Evolutionary conservation across 441 rosid genomes (phyloP).

Genomic region (Gossypium aridum): DNA sequence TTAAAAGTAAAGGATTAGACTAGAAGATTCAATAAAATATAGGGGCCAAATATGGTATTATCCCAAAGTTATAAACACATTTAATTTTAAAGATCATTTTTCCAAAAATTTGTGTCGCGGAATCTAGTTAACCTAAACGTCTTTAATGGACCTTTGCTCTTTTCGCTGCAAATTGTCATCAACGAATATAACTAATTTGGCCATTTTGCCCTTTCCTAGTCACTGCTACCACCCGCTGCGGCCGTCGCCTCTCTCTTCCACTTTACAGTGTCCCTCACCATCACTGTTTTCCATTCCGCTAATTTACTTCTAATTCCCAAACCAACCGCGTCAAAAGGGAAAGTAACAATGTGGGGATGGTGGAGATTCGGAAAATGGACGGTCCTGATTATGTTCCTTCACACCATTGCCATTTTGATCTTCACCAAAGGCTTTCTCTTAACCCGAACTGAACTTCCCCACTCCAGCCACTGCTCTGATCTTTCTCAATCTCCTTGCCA

Average conservation of each 20-base stretch:
- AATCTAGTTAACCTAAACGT: no score
- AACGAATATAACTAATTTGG: neutral
- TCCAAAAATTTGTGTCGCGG: no score
- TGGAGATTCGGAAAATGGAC: slow-evolving; percentile 30
- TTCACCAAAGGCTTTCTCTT: slow-evolving; percentile 87
- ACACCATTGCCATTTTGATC: slow-evolving; percentile 50
- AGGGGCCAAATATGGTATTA: no score
- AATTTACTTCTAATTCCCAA: neutral
- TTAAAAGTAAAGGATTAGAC: no score
- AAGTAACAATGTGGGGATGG: slow-evolving; percentile 19
- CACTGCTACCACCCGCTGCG: no score
- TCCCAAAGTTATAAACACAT: no score
- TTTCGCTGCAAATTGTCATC: neutral
- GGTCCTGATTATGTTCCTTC: slow-evolving; percentile 40
- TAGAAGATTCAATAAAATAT: no score
- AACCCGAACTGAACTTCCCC: slow-evolving; percentile 92
- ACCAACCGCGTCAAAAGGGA: neutral
- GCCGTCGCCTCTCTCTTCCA: no score
- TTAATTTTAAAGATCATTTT: no score
- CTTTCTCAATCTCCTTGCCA: slow-evolving; percentile 61
- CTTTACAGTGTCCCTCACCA: no score
- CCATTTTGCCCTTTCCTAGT: neutral
- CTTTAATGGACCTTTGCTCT: neutral
- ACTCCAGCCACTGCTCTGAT: slow-evolving; percentile 65
- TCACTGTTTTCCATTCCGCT: neutral